Evolutionary conservation across 2,329 filamentous ascomycete genomes (phyloP), one percentile per base, ranked within the genome.

Genomic region (Aaosphaeria pasadenensis): DNA sequence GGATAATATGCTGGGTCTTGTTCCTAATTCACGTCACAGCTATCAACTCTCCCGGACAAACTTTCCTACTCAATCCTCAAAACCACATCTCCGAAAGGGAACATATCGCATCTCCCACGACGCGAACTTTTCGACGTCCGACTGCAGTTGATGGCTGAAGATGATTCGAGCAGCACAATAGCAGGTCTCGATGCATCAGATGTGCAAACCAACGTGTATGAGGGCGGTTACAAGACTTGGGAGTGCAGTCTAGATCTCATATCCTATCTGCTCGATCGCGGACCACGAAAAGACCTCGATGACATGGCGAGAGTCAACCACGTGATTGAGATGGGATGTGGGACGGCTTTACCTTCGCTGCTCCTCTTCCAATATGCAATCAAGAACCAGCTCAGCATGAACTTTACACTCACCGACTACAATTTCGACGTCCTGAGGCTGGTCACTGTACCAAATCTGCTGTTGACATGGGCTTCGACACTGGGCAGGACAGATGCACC

Each of bases 201-300:
- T 69, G 85, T 94, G 55, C 87, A 84, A 67, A 88, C 87, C 47
- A 88, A 88, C 44, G 82, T 92, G 50, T 94, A 94, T 70, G 89
- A 94, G 71, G 89, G 89, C 48, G 89, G 89, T 28, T 91, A 92
- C 74, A 94, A 94, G 74, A 91, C 87, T 60, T 94, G 89, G 89
- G 89, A 94, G 73, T 91, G 88, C 71, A 89, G 86, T 50, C 77
- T 91, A 45, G 89, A 94, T 65, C 76, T 94, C 13, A 87, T 89
- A 44, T 88, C 84, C 63, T 82, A 87, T 43, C 63, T 78, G 1
- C 65, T 78, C 1, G 75, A 77, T 45, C 70, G 74, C 6, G 76
- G 76, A 4, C 75, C 74, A 0, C 59, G 75, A 5, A 77, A 75
- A 53, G 73, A 76, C 53, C 66, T 78, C 44, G 76, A 78, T 49